Evolutionary conservation across 352 stramenopile species (phyloP), one percentile per base, ranked within the genome.

Genomic region (Aphanomyces euteiches): DNA sequence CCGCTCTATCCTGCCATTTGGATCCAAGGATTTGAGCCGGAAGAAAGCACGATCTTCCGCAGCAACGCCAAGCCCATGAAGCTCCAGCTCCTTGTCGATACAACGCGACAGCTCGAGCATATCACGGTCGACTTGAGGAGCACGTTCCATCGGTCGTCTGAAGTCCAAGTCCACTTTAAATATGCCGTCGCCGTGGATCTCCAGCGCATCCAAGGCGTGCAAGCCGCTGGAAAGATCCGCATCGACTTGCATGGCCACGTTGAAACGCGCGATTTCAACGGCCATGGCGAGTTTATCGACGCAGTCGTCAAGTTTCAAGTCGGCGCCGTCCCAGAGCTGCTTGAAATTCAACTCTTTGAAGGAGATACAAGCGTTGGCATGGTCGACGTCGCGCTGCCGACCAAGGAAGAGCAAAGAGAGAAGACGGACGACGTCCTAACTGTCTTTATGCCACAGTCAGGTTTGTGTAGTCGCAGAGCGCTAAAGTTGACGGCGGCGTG

Each of bases 21-120:
- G 15, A 41, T 66, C 21, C 34, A 50, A 4, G 40, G 37, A 4
- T 47, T 66, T 36, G 57, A 66, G n/a, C 10, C 37, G 0, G 2
- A 28, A 12, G 4, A 47, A 3, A 36, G 7, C 3, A 39, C 4
- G 38, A n/a, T 66, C 15, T 66, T 66, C 39, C 19, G 37, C n/a
- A 50, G 36, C 36, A 53, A 19, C 5, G 57, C 57, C 57, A 66
- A 50, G 39, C 57, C 57, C 37, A 66, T 66, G 57, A 66, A 66
- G 38, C 28, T 66, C n/a, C 57, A 66, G 37, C 54, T 61, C 10
- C 1, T 61, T 10, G 15, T 61, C 17, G 54, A 61, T 37, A 37
- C 5, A 7, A 17, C 54, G 6, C 28, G 28, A 12, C 54, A 61
- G 54, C 34, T 61, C 17, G 54, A 61, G 21, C 54, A 61, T n/a